Conservation (phyloP, 2,329 filamentous ascomycete genomes). For the Grosmannia penicillata region DNA sequence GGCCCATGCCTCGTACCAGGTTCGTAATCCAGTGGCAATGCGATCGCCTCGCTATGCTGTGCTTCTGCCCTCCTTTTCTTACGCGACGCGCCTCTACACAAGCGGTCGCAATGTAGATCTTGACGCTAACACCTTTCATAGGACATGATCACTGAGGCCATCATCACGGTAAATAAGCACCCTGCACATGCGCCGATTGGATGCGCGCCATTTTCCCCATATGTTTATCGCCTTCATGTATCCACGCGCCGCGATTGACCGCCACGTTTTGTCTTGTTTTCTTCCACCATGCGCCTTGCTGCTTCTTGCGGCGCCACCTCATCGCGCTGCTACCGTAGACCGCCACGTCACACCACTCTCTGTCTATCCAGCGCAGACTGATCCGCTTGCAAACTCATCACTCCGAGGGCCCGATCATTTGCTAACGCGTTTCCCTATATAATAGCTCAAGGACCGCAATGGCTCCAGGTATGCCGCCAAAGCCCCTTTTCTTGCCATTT, state of each 20-base stretch:
- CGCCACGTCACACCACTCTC: slow-evolving; percentile 5
- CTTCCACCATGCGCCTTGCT: too few relatives aligned
- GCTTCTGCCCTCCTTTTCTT: not conserved
- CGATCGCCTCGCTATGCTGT: too few relatives aligned
- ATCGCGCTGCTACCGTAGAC: not conserved
- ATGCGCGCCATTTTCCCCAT: not conserved
- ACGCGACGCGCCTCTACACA: not conserved
- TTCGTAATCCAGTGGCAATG: too few relatives aligned
- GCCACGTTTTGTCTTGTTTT: too few relatives aligned
- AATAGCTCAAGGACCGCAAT: slow-evolving; percentile 47
- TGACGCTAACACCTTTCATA: slow-evolving; percentile 14
- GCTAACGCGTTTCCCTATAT: slow-evolving; percentile 8
- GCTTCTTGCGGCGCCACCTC: too few relatives aligned
- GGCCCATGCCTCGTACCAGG: slow-evolving; percentile 43
- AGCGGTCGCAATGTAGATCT: not conserved
- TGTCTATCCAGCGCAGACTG: not conserved
- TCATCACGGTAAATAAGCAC: slow-evolving; percentile 41
- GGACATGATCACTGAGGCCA: slow-evolving; percentile 51
- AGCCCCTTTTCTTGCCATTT: slow-evolving; percentile 5
- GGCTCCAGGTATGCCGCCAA: slow-evolving; percentile 32
- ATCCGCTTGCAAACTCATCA: not conserved
- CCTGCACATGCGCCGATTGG: too few relatives aligned
- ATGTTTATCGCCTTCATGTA: slow-evolving; percentile 12
- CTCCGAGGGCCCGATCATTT: too few relatives aligned
- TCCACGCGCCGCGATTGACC: too few relatives aligned